phyloP scores from a whole-genome alignment of 2,329 filamentous ascomycete genomes.

The Rutstroemia sp. region DNA sequence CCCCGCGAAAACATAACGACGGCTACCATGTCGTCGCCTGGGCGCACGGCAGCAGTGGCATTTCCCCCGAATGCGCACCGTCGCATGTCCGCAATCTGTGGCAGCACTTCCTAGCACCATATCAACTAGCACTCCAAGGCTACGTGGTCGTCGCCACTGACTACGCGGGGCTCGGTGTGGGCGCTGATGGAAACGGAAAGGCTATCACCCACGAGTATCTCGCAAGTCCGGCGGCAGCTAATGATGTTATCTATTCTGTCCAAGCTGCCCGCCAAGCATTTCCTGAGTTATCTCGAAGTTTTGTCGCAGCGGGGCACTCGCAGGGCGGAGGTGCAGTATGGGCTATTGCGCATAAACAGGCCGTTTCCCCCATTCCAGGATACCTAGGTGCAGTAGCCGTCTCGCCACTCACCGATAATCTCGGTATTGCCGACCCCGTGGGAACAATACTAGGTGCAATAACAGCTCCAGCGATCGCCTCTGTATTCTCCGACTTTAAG shows the following conservation, averaged over 20 bases:
- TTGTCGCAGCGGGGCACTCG: conserved; percentile 39
- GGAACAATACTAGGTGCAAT: background rate
- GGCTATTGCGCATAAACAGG: conserved; percentile 29
- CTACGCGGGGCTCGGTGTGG: conserved; percentile 39
- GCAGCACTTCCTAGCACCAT: conserved; percentile 35
- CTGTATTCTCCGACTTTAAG: background rate
- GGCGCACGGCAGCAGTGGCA: conserved; percentile 37
- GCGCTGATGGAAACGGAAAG: conserved; percentile 28
- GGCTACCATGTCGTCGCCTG: conserved; percentile 6
- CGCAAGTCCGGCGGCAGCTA: conserved; percentile 32
- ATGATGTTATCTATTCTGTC: conserved; percentile 38
- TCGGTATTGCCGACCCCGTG: background rate
- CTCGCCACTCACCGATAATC: background rate
- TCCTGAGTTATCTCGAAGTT: conserved; percentile 32
- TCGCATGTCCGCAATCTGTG: conserved; percentile 35
- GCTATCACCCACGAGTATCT: conserved; percentile 36
- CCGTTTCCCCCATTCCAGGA: background rate
- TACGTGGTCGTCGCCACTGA: conserved; percentile 39
- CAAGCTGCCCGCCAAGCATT: conserved; percentile 37
- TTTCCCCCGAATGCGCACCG: conserved; percentile 34
- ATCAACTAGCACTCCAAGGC: conserved; percentile 34
- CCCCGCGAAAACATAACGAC: background rate
- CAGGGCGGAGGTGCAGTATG: conserved; percentile 41
- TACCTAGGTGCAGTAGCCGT: conserved; percentile 12
- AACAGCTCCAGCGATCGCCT: background rate